phyloP scores from a whole-genome alignment of 2,329 filamentous ascomycete species.

The Xylaria arbuscula region DNA sequence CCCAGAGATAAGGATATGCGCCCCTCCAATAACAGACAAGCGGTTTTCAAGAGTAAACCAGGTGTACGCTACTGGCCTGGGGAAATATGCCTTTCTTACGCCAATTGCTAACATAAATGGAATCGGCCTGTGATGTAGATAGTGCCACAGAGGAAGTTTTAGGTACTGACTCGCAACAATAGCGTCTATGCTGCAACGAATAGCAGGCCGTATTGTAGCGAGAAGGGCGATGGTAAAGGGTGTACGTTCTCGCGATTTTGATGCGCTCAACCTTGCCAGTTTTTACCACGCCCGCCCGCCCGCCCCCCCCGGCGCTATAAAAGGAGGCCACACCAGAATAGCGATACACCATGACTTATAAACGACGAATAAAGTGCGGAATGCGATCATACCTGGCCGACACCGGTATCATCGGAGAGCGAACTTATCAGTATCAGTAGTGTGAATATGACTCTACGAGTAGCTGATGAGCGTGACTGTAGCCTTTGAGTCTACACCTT shows the following conservation, averaged over 20 bases:
- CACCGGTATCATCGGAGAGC: conserved; percentile 23
- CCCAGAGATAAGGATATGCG: conserved; percentile 37
- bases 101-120: too few species aligned
- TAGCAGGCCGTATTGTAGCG: conserved; percentile 16
- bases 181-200: conserved; percentile 6
- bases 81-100: background rate
- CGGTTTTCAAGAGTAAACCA: conserved; percentile 8
- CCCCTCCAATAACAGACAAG: conserved; percentile 28
- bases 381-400: conserved; percentile 4
- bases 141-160: conserved; percentile 10
- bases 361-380: background rate
- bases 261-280: background rate
- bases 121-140: background rate
- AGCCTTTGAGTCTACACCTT: background rate
- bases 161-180: background rate
- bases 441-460: background rate
- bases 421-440: background rate
- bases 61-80: background rate
- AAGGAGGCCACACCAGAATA: conserved; percentile 1
- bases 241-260: background rate
- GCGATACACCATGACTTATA: background rate
- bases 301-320: background rate
- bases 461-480: background rate
- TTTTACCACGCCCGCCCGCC: too few species aligned
- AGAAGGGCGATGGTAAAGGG: background rate